Percentiles rank a stretch among this genome's conserved stretches.
phyloP scores from a whole-genome alignment of 306 rosid genomes.

The Sophora flavescens region DNA sequence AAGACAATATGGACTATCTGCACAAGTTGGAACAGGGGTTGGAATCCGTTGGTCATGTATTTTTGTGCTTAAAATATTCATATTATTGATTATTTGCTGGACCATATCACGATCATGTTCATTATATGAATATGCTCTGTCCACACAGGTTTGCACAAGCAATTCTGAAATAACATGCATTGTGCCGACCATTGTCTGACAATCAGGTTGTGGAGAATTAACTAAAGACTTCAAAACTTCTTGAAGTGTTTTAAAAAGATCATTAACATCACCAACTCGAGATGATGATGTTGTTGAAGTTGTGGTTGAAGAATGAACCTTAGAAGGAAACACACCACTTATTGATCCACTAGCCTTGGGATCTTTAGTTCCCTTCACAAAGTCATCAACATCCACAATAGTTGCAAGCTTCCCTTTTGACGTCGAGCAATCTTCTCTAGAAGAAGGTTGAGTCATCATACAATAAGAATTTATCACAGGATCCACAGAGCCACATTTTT shows the following conservation, averaged over 20 bases:
- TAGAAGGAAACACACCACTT: conserved; percentile 39
- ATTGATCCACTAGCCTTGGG: conserved; percentile 33
- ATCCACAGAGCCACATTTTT: conserved; percentile 45
- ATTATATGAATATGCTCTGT: conserved; percentile 47
- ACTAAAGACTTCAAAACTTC: conserved; percentile 55
- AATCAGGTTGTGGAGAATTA: conserved; percentile 57
- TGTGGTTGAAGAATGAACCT: conserved; percentile 34
- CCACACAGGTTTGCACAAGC: conserved; percentile 56
- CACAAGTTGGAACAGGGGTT: conserved; percentile 44
- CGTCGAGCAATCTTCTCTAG: conserved; percentile 28
- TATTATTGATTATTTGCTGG: conserved; percentile 59
- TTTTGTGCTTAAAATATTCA: conserved; percentile 50
- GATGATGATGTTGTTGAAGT: conserved; percentile 42
- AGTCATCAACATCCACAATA: conserved; percentile 35
- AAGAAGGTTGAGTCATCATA: conserved; percentile 41
- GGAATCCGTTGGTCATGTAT: conserved; percentile 44
- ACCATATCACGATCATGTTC: conserved; percentile 52
- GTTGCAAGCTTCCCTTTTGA: conserved; percentile 38
- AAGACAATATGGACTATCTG: conserved; percentile 44
- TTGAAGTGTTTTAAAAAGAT: conserved; percentile 47
- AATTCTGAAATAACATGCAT: conserved; percentile 67
- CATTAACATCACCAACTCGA: conserved; percentile 41
- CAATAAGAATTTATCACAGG: conserved; percentile 37
- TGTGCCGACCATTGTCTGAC: conserved; percentile 46
- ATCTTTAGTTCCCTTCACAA: conserved; percentile 43